These are phyloP conservation scores for Acanthamoeba triangularis DNA, from an alignment of 208 protist species.

Conservation along the genomic window DNA sequence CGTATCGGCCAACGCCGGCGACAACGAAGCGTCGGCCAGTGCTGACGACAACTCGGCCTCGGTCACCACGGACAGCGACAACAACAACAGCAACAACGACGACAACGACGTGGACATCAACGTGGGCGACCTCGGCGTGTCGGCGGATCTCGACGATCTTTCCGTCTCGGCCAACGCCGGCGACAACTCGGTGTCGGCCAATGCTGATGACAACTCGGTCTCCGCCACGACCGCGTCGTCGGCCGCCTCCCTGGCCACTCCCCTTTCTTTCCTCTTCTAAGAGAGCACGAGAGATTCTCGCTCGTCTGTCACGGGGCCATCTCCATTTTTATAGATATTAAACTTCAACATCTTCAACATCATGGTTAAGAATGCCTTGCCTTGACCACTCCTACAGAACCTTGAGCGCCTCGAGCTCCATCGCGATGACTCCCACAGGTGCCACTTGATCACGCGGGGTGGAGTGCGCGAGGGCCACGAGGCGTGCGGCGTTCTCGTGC, in stretches of 20 bases:
- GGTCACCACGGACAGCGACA: not conserved
- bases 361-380: no score
- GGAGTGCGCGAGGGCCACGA: not conserved
- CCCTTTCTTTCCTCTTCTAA: no score
- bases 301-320: no score
- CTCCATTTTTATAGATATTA: no score
- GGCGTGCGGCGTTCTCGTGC: not conserved
- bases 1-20: no score
- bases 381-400: not conserved
- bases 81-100: not conserved
- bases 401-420: not conserved
- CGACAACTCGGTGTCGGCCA: not conserved
- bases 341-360: no score
- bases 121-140: not conserved
- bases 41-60: no score
- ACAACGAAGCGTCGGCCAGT: no score
- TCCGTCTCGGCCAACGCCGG: conserved; percentile 1
- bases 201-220: not conserved
- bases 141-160: not conserved
- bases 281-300: no score
- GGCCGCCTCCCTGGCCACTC: no score
- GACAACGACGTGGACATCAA: not conserved
- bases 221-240: not conserved
- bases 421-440: not conserved
- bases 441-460: conserved; percentile 17